Evolutionary conservation across 148 eudicot species (phyloP).

Genomic region (Persicaria tinctoria): DNA sequence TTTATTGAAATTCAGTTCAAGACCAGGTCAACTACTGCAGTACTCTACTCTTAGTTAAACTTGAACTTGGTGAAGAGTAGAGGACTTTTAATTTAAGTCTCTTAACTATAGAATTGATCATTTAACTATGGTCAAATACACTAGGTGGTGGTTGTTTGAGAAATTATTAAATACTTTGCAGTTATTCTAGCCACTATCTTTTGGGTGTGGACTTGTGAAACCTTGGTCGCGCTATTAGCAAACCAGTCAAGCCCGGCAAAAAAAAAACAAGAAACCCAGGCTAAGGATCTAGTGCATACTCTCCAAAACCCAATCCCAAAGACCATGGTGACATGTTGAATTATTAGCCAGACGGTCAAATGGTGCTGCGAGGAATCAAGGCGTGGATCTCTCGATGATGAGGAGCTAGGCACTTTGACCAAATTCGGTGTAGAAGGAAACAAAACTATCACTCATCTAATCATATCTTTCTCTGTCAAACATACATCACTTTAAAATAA

Average conservation of each 20-base stretch:
- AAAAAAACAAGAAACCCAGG: too few relatives aligned
- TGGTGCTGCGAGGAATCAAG: too few relatives aligned
- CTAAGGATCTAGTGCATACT: too few relatives aligned
- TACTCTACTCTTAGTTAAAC: neutral
- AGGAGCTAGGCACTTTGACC: neutral
- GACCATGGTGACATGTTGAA: too few relatives aligned
- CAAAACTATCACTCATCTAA: neutral
- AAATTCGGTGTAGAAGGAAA: neutral
- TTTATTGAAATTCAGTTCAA: neutral
- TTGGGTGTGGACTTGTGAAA: too few relatives aligned
- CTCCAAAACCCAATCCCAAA: too few relatives aligned
- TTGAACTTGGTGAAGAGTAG: neutral
- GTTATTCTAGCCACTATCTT: too few relatives aligned
- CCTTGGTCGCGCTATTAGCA: too few relatives aligned
- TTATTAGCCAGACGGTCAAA: too few relatives aligned
- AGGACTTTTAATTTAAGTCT: neutral
- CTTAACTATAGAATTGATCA: neutral
- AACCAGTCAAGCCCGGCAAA: too few relatives aligned
- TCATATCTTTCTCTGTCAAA: neutral
- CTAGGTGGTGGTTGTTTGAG: neutral
- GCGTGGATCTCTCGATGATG: too few relatives aligned
- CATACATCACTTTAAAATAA: neutral
- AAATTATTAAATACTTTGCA: neutral
- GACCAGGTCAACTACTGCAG: conserved; percentile 5
- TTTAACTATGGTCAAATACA: neutral